Conservation (phyloP, 257 asterid species). For the Gentiana macrophylla region DNA sequence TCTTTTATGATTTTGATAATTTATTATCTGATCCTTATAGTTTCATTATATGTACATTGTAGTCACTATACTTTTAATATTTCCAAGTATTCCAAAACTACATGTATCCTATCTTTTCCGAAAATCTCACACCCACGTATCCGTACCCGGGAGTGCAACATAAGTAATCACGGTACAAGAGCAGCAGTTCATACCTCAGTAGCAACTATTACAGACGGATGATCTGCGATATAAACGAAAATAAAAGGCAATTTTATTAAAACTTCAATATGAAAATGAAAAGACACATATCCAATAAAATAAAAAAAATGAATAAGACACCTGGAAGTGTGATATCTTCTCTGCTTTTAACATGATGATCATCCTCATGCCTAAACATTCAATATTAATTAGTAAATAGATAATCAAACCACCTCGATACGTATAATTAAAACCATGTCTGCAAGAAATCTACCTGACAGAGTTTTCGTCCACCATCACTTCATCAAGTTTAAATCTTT, state of each 20-base stretch:
- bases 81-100: no score
- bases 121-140: no score
- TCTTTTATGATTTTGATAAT: no score
- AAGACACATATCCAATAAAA: not conserved
- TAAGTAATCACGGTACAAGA: not conserved
- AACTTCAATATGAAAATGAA: not conserved
- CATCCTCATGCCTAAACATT: slow-evolving; percentile 47
- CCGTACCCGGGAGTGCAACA: no score
- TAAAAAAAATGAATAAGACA: slow-evolving; percentile 5
- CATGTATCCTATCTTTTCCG: no score
- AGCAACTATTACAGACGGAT: slow-evolving; percentile 44
- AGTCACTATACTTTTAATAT: no score
- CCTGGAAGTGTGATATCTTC: slow-evolving; percentile 77
- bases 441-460: slow-evolving; percentile 28
- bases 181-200: slow-evolving; percentile 32
- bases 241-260: not conserved
- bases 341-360: slow-evolving; percentile 37
- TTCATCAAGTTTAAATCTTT: slow-evolving; percentile 55
- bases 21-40: no score
- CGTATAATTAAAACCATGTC: not conserved
- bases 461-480: slow-evolving; percentile 37
- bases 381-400: slow-evolving; percentile 1
- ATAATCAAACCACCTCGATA: slow-evolving; percentile 1
- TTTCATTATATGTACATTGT: no score
- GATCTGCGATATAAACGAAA: slow-evolving; percentile 43